A percentile compares a stretch with the other conserved stretches of the same genome.
Conservation (phyloP, 306 rosid species). For the Vigna radiata region DNA sequence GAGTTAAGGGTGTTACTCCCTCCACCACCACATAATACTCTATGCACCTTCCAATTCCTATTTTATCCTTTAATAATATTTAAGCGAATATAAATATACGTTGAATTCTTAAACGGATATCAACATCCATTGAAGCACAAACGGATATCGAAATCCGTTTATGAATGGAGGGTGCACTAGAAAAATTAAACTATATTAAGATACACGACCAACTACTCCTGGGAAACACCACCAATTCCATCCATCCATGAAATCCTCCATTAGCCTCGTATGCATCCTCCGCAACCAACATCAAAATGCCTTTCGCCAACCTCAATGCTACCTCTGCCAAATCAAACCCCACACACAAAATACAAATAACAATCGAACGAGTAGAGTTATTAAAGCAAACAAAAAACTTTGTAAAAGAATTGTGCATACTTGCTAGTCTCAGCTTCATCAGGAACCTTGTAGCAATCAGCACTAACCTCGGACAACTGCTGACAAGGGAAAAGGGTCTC, state of each 20-base stretch:
- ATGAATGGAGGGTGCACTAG: too few species aligned
- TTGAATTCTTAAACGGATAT: too few species aligned
- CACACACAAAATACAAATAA: not conserved
- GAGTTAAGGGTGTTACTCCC: too few species aligned
- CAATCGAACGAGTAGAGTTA: not conserved
- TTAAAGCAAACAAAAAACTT: not conserved
- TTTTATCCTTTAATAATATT: too few species aligned
- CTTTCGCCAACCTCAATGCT: constrained; percentile 46
- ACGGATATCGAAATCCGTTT: too few species aligned
- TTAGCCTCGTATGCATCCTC: not conserved
- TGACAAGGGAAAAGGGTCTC: constrained; percentile 73
- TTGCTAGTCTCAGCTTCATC: constrained; percentile 64
- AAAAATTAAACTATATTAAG: too few species aligned
- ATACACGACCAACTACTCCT: constrained; percentile 34
- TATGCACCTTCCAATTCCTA: too few species aligned
- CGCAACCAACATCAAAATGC: constrained; percentile 12
- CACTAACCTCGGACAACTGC: constrained; percentile 72
- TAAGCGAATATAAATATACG: too few species aligned
- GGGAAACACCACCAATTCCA: constrained; percentile 26
- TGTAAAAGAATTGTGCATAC: constrained; percentile 49
- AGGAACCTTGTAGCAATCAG: constrained; percentile 67
- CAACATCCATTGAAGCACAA: too few species aligned
- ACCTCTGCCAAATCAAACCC: constrained; percentile 55
- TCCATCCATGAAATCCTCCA: not conserved
- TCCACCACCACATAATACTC: too few species aligned